These are phyloP conservation scores for Aegilops speltoides DNA, from an alignment of 176 grass and related monocot genomes.

Conservation along the genomic window DNA sequence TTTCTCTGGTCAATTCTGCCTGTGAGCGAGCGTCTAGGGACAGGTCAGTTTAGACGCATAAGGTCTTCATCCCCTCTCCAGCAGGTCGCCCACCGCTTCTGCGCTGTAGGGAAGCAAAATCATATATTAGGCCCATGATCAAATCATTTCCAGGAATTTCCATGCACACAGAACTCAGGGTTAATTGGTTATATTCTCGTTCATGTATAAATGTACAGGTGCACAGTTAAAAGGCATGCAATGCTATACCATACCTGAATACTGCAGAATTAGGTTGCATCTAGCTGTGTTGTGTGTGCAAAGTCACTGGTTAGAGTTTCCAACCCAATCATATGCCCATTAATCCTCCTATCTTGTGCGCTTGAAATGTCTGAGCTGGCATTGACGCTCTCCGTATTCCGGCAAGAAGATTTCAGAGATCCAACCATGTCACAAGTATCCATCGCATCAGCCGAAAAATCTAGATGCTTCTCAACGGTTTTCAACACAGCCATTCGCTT, in stretches of 20 bases:
- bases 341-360: slow-evolving; percentile 32
- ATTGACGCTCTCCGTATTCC: slow-evolving; percentile 28
- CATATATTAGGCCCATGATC: background rate
- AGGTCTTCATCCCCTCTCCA: slow-evolving; percentile 5
- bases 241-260: slow-evolving; percentile 23
- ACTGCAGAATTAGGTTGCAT: slow-evolving; percentile 24
- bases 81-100: background rate
- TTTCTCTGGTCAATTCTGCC: slow-evolving; percentile 2
- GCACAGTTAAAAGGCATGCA: background rate
- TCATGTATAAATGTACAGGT: background rate
- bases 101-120: slow-evolving; percentile 14
- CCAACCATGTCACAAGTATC: slow-evolving; percentile 17
- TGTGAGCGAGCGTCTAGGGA: background rate
- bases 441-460: slow-evolving; percentile 59
- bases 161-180: background rate
- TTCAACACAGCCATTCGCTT: slow-evolving; percentile 75
- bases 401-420: slow-evolving; percentile 8
- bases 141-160: background rate
- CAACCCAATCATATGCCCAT: slow-evolving; percentile 28
- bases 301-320: slow-evolving; percentile 44
- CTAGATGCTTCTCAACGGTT: slow-evolving; percentile 76
- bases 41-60: background rate
- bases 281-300: slow-evolving; percentile 22
- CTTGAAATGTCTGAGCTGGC: slow-evolving; percentile 28
- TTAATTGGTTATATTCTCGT: background rate